Conservation (phyloP, 2,329 filamentous ascomycete genomes). For the Paecilomyces sp. region DNA sequence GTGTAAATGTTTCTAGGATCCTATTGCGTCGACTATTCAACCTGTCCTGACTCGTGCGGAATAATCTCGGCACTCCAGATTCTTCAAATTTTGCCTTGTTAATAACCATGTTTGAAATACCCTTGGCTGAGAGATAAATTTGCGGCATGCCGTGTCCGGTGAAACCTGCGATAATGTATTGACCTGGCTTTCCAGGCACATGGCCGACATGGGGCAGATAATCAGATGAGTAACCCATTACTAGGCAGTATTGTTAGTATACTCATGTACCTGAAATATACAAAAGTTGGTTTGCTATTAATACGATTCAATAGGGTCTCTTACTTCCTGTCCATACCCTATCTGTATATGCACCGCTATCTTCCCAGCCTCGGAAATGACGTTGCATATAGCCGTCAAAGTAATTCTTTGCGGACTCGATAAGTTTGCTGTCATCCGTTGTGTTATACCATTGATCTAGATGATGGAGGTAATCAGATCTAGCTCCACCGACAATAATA, state of each 20-base stretch:
- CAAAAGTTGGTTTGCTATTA: not conserved
- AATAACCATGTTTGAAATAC: slow-evolving; percentile 48
- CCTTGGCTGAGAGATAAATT: slow-evolving; percentile 54
- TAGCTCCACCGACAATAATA: slow-evolving; percentile 58
- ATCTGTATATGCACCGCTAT: slow-evolving; percentile 22
- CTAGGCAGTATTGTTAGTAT: slow-evolving; percentile 19
- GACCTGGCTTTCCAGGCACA: slow-evolving; percentile 34
- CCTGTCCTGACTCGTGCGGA: slow-evolving; percentile 20
- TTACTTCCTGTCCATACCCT: slow-evolving; percentile 29
- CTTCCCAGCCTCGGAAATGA: slow-evolving; percentile 28
- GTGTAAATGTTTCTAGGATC: not conserved
- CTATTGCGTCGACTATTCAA: slow-evolving; percentile 8
- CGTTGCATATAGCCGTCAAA: slow-evolving; percentile 33
- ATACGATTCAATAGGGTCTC: slow-evolving; percentile 1
- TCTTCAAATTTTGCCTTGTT: slow-evolving; percentile 16
- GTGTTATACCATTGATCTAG: slow-evolving; percentile 37
- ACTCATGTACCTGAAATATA: not conserved
- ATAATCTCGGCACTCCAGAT: slow-evolving; percentile 25
- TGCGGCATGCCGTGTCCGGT: slow-evolving; percentile 63
- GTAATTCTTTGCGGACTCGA: slow-evolving; percentile 34
- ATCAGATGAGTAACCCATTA: slow-evolving; percentile 48
- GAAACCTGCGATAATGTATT: slow-evolving; percentile 55
- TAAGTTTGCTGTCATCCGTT: slow-evolving; percentile 43
- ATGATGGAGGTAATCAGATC: slow-evolving; percentile 33
- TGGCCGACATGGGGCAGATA: slow-evolving; percentile 47